Base-by-base conservation (phyloP, 495 filamentous ascomycete genomes). In the Niebla homalea region DNA sequence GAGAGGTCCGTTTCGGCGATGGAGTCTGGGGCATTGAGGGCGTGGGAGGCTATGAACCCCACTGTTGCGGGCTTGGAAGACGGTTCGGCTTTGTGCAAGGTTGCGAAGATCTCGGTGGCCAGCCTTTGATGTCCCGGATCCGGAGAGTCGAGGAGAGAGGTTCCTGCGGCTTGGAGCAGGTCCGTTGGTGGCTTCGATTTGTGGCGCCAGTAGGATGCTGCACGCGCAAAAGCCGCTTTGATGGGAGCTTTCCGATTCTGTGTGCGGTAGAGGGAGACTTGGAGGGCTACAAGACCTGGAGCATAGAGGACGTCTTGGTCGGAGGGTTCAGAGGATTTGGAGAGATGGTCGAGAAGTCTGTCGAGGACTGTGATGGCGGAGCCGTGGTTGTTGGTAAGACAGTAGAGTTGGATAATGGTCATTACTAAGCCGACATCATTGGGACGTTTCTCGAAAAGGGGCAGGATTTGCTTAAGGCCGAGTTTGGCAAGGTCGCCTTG, bases 401-500 rank as follows among this genome's bases (percentile, higher is more conserved):
- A 69, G 58, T 93, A 89, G 36, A 96, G 76, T 61, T 97, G 89
- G 6, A 90, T 76, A 16, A 87, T 77, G 12, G 86, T 90, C 37
- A 97, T 69, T 8, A 87, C 69, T 3, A 97, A 71, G 7, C 92
- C 93, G 25, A 96, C 67, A 59, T 99, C 89, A 52, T 78, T 78
- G 0, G 89, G 87, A 20, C 84, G 73, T 48, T 78, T 78, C 53
- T 86, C 82, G 10, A 94, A 69, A n/a, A 90, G 61, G 0, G 84
- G 76, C 1, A 87, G 66, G 18, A 95, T 77, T 32, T 77, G 63
- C 57, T 83, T 85, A n/a, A 95, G 64, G 15, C 79, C 82, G 16
- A 81, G 71, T 46, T 82, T 79, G 38, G 79, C 81, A 5, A 74
- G 76, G 57, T 77, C 64, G 41, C 77, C 76, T 46, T 78, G 72